These are phyloP conservation scores for Caloboletus firmus DNA, from an alignment of 1,284 basidiomycete genomes.

Conservation along the genomic window DNA sequence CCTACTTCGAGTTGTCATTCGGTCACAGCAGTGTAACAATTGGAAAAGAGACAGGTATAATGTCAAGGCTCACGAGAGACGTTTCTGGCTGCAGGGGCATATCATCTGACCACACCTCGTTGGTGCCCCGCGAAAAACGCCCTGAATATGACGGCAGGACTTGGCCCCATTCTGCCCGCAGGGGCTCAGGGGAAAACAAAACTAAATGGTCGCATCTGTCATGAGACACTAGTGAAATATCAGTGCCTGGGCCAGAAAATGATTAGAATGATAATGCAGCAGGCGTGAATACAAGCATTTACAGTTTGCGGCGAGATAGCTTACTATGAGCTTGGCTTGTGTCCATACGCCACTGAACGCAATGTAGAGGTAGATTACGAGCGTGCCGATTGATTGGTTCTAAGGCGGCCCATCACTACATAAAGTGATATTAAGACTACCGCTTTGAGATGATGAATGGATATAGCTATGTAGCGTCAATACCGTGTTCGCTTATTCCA, in stretches of 20 bases:
- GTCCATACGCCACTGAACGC: too few species aligned
- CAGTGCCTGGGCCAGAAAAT: background rate
- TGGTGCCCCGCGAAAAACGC: background rate
- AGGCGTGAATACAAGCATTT: background rate
- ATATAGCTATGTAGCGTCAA: too few species aligned
- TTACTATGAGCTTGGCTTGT: background rate
- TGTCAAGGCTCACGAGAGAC: too few species aligned
- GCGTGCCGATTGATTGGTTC: too few species aligned
- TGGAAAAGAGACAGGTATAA: background rate
- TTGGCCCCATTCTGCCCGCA: background rate
- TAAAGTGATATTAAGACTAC: too few species aligned
- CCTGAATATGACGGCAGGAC: background rate
- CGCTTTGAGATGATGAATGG: too few species aligned
- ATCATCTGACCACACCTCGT: background rate
- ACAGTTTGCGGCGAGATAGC: background rate
- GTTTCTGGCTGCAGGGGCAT: background rate
- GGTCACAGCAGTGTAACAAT: background rate
- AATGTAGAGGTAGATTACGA: too few species aligned
- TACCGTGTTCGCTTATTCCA: too few species aligned
- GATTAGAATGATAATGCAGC: background rate
- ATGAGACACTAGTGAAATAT: background rate
- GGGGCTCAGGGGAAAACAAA: too few species aligned
- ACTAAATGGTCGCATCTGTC: background rate
- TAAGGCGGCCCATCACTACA: too few species aligned
- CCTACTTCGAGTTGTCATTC: background rate